Percentiles rank a stretch among this genome's conserved stretches.
phyloP scores from a whole-genome alignment of 768 basidiomycete genomes.

The Zangia roseola region DNA sequence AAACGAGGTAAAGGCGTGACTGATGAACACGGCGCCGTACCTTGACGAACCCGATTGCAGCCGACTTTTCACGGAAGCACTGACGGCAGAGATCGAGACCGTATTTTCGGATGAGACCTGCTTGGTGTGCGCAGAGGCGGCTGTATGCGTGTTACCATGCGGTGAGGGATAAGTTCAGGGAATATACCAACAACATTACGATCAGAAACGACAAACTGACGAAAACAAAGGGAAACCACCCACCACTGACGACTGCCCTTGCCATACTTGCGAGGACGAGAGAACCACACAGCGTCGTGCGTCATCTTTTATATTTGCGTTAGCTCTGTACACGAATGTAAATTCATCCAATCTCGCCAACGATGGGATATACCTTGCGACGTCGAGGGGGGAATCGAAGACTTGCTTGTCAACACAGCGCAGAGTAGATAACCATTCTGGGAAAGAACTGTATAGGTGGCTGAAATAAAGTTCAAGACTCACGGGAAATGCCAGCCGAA shows the following conservation, averaged over 20 bases:
- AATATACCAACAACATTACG: background rate
- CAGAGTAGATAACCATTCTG: background rate
- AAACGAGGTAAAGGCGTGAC: background rate
- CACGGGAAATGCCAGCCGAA: no score
- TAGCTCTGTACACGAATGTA: background rate
- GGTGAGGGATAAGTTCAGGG: background rate
- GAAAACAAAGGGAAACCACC: slow-evolving; percentile 27
- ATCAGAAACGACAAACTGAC: background rate
- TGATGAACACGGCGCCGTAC: slow-evolving; percentile 42
- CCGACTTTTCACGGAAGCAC: slow-evolving; percentile 96
- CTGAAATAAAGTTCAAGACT: slow-evolving; percentile 18
- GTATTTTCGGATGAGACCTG: slow-evolving; percentile 97
- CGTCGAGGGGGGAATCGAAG: slow-evolving; percentile 8
- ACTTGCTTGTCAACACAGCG: background rate
- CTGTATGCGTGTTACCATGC: slow-evolving; percentile 37
- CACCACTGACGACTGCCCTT: slow-evolving; percentile 96
- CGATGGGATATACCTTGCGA: slow-evolving; percentile 20
- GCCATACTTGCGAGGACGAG: slow-evolving; percentile 91
- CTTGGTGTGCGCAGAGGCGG: slow-evolving; percentile 95
- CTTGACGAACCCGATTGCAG: slow-evolving; percentile 93
- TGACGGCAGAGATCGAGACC: slow-evolving; percentile 97
- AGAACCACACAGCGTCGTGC: slow-evolving; percentile 98
- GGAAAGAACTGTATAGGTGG: slow-evolving; percentile 30
- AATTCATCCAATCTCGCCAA: background rate
- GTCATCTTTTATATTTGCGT: slow-evolving; percentile 84